Evolutionary conservation across 257 asterid species (phyloP).

Genomic region (Solanum chiquidenum): DNA sequence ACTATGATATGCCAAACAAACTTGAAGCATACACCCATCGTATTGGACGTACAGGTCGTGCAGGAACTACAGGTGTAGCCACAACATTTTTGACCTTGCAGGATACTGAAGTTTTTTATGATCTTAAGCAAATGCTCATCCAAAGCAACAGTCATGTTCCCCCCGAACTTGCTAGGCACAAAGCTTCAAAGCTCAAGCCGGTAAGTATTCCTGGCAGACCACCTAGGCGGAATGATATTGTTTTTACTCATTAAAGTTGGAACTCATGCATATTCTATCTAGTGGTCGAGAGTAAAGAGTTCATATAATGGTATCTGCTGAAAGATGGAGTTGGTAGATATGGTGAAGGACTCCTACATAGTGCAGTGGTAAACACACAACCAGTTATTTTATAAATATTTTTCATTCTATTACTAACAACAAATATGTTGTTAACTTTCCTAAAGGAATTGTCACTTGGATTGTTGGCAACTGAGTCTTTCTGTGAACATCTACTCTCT

Average conservation of each 20-base stretch:
- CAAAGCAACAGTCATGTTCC: conserved; percentile 22
- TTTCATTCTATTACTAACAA: background rate
- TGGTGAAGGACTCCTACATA: background rate
- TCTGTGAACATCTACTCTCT: background rate
- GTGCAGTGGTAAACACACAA: background rate
- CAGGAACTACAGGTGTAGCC: conserved; percentile 43
- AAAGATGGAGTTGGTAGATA: background rate
- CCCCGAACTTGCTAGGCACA: background rate
- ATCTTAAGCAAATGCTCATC: conserved; percentile 35
- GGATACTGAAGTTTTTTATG: conserved; percentile 24
- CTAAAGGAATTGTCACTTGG: too few species aligned
- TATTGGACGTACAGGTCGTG: background rate
- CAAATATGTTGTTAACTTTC: background rate
- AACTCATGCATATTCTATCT: background rate
- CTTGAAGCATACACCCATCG: background rate
- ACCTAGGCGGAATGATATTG: background rate
- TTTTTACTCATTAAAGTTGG: background rate
- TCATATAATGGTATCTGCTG: background rate
- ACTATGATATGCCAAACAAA: conserved; percentile 37
- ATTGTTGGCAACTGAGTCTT: background rate
- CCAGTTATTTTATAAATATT: background rate
- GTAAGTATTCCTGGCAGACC: background rate
- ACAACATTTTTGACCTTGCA: conserved; percentile 51
- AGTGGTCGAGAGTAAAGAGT: background rate
- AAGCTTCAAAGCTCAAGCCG: background rate